Evolutionary conservation across 176 grass and related monocot genomes (phyloP), one percentile per base, ranked within the genome.

Genomic region (Lolium multiflorum): DNA sequence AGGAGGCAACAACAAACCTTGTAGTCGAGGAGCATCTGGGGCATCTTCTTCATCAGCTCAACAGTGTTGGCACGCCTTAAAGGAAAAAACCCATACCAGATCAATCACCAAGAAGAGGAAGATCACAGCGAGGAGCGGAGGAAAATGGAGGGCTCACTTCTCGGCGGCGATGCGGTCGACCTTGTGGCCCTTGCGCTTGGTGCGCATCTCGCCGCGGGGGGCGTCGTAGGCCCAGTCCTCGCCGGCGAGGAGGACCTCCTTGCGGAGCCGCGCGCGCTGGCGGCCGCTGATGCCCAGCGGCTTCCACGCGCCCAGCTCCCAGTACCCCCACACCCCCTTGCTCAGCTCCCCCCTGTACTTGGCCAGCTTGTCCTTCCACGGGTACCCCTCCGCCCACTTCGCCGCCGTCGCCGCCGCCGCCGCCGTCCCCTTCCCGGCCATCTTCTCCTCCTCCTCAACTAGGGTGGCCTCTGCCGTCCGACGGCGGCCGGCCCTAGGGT

Each of bases 221-320:
- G 87, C 83, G 72, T 89, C 86, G 38, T 92, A 92, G 65, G 83
- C 16, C 79, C 83, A 92, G 74, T 83, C 68, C 82, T 92, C 90
- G 54, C 87, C 90, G 75, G 96, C 91, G 56, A 95, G 74, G 82
- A 98, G 93, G 10, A 98, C 93, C 71, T 98, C 96, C 90, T 95
- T 98, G 38, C 91, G 91, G 46, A 98, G 83, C 37, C 93, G 91
- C 12, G 93, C 93, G n/a, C 93, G 96, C 60, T 92, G 84, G 51
- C 91, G 96, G 55, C 70, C 93, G 84, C 88, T 94, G 83, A 98
- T 50, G 47, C 88, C 91, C 11, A 95, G 90, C 56, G 93, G 93
- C 74, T 98, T 98, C 96, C 93, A 98, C 0, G 96, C 93, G 21
- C 96, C 96, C 16, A 98, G 91, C 74, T 98, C 91, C 93, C 96